A percentile compares a stretch with the other conserved stretches of the same genome.
Conservation (phyloP, 192 early-diverging fungal genomes). For the Umbelopsis sp. region DNA sequence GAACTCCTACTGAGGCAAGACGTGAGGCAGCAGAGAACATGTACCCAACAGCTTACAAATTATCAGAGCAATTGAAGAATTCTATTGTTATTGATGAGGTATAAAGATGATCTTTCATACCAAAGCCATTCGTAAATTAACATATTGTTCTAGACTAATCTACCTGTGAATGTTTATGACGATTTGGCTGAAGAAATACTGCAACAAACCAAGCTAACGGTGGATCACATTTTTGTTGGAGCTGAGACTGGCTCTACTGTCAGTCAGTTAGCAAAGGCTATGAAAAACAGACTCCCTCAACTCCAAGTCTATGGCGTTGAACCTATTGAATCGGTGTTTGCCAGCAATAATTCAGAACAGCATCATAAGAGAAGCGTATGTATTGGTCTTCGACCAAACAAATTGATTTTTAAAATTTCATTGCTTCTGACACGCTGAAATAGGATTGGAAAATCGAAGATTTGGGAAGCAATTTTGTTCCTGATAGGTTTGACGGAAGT, state of each 20-base stretch:
- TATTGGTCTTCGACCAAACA: background rate
- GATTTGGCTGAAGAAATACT: conserved; percentile 67
- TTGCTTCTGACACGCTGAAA: background rate
- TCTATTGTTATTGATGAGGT: conserved; percentile 70
- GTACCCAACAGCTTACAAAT: conserved; percentile 58
- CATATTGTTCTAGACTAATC: background rate
- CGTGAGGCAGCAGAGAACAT: conserved; percentile 69
- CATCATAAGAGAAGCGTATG: conserved; percentile 18
- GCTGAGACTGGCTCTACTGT: conserved; percentile 70
- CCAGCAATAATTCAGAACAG: conserved; percentile 39
- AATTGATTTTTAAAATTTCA: background rate
- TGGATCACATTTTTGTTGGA: conserved; percentile 69
- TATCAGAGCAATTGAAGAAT: conserved; percentile 51
- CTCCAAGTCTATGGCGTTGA: conserved; percentile 67
- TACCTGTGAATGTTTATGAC: conserved; percentile 37
- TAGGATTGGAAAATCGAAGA: conserved; percentile 74
- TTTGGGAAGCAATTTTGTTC: conserved; percentile 67
- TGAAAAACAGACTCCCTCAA: conserved; percentile 55
- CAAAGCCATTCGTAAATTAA: background rate
- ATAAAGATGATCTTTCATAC: background rate
- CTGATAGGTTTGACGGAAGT: conserved; percentile 51
- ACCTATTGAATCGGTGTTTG: conserved; percentile 63
- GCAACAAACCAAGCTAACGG: conserved; percentile 49
- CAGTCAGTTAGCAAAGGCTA: conserved; percentile 58
- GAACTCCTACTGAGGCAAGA: conserved; percentile 67